phyloP scores from a whole-genome alignment of 441 rosid species.

The Populus trichocarpa region DNA sequence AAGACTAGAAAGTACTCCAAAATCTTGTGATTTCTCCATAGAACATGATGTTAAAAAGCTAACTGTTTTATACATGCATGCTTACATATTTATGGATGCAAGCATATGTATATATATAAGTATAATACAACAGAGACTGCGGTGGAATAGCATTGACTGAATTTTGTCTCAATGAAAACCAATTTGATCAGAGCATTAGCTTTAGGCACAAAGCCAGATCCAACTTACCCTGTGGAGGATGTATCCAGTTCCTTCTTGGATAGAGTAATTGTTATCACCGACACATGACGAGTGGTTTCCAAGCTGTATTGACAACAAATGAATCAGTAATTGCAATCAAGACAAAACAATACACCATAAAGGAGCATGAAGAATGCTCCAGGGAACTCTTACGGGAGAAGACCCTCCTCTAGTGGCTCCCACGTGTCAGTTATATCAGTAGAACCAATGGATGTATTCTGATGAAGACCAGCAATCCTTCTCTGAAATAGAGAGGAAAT shows the following conservation, averaged over 20 bases:
- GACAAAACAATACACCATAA: neutral
- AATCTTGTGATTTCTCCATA: neutral
- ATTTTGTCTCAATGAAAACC: neutral
- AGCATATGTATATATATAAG: neutral
- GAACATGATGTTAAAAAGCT: neutral
- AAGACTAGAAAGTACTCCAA: neutral
- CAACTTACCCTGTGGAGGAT: conserved; percentile 38
- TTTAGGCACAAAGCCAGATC: neutral
- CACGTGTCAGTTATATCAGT: conserved; percentile 45
- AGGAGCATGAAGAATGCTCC: neutral
- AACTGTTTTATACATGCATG: neutral
- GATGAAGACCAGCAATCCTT: conserved; percentile 45
- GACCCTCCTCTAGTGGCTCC: conserved; percentile 61
- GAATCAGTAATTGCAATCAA: neutral
- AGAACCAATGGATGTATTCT: conserved; percentile 36
- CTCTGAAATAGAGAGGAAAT: conserved; percentile 25
- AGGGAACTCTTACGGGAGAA: conserved; percentile 38
- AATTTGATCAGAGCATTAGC: neutral
- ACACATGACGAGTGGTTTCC: conserved; percentile 53
- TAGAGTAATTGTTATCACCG: conserved; percentile 40
- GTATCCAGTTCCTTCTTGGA: conserved; percentile 39
- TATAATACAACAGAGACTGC: neutral
- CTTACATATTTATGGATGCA: neutral
- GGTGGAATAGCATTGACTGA: neutral
- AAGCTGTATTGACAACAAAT: conserved; percentile 23